phyloP scores from a whole-genome alignment of 441 rosid species.

The Croton laevigatus region DNA sequence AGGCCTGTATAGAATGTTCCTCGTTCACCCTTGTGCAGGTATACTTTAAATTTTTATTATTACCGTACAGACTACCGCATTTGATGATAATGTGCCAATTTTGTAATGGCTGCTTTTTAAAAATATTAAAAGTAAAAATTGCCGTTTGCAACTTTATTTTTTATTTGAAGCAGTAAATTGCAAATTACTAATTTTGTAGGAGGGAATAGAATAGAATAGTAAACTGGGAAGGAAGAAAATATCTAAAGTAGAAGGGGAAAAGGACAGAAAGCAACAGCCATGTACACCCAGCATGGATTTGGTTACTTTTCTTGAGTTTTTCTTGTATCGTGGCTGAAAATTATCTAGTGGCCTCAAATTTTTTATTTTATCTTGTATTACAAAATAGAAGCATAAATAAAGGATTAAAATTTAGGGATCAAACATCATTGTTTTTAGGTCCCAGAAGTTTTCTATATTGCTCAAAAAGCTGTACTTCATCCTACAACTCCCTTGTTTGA shows the following conservation, averaged over 20 bases:
- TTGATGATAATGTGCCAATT: too few relatives aligned
- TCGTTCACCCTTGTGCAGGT: slow-evolving; percentile 77
- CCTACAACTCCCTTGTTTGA: slow-evolving; percentile 74
- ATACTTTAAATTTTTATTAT: background rate
- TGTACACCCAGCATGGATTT: background rate
- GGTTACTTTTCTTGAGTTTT: background rate
- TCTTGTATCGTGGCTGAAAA: background rate
- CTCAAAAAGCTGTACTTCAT: slow-evolving; percentile 77
- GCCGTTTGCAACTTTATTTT: background rate
- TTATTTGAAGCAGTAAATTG: background rate
- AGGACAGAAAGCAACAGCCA: slow-evolving; percentile 1
- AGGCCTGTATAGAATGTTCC: slow-evolving; percentile 75
- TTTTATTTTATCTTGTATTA: background rate
- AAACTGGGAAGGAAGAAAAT: background rate
- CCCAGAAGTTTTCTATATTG: slow-evolving; percentile 59
- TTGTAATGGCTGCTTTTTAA: background rate
- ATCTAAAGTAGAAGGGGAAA: background rate
- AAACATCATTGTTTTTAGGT: slow-evolving; percentile 40
- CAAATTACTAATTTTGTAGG: background rate
- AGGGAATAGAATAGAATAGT: background rate
- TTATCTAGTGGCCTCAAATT: background rate
- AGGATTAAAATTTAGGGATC: slow-evolving; percentile 7
- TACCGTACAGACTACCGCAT: background rate
- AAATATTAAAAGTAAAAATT: background rate
- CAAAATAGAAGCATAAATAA: background rate